phyloP scores from a whole-genome alignment of 2,329 filamentous ascomycete species.

The Tolypocladium capitatum region DNA sequence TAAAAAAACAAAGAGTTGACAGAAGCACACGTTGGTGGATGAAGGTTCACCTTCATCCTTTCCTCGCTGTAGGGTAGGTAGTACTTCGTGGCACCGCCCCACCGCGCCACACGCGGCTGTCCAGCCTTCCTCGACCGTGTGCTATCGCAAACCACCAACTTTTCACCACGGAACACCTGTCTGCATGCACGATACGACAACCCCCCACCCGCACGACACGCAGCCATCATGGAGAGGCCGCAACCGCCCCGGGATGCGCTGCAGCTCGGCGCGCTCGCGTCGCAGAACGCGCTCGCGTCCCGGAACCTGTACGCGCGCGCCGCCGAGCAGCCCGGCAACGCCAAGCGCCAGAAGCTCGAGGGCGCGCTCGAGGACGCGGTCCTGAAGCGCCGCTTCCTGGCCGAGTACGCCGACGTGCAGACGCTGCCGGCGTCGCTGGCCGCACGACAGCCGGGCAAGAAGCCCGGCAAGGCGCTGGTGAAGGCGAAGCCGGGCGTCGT shows the following conservation, averaged over 20 bases:
- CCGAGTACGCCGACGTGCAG: slow-evolving; percentile 67
- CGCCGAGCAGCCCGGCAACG: slow-evolving; percentile 10
- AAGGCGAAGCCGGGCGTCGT: slow-evolving; percentile 24
- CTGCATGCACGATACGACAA: too few relatives aligned
- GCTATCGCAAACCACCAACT: slow-evolving; percentile 5
- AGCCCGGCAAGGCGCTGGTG: slow-evolving; percentile 13
- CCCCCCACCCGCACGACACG: slow-evolving; percentile 1
- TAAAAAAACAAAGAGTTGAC: not conserved
- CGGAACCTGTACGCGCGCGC: slow-evolving; percentile 18
- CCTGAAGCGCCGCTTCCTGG: slow-evolving; percentile 39
- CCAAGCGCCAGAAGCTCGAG: slow-evolving; percentile 26
- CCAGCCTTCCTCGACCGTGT: slow-evolving; percentile 8
- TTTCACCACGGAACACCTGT: slow-evolving; percentile 6
- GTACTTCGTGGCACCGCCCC: not conserved
- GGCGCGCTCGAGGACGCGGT: slow-evolving; percentile 19
- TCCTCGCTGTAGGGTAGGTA: not conserved
- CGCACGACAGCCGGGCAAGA: slow-evolving; percentile 55
- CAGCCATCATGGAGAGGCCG: slow-evolving; percentile 19
- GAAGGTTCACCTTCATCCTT: not conserved
- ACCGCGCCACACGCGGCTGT: slow-evolving; percentile 18
- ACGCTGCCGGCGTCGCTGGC: slow-evolving; percentile 67
- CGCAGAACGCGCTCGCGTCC: slow-evolving; percentile 20
- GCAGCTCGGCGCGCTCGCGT: slow-evolving; percentile 19
- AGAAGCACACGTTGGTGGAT: not conserved
- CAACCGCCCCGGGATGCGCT: slow-evolving; percentile 18